phyloP scores from a whole-genome alignment of 139 green algal genomes.

The Haematococcus sp. region DNA sequence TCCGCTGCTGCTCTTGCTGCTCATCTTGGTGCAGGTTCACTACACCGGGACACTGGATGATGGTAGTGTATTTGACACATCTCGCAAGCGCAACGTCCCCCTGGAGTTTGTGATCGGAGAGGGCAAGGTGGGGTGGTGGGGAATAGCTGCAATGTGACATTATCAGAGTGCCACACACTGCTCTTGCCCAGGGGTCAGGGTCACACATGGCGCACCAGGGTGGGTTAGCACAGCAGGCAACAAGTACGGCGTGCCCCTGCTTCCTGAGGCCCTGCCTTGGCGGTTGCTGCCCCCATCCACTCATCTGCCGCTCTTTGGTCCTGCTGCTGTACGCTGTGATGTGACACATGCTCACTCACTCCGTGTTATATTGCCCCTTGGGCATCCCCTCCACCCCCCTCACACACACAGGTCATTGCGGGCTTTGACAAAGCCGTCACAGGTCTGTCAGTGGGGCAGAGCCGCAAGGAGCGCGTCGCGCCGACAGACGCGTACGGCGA shows the following conservation, averaged over 20 bases:
- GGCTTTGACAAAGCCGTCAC: conserved; percentile 69
- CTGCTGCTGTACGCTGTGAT: not conserved
- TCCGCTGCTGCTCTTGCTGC: too few species aligned
- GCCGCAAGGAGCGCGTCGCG: not conserved
- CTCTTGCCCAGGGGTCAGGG: too few species aligned
- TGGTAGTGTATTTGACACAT: conserved; percentile 61
- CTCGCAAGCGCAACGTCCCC: conserved; percentile 34
- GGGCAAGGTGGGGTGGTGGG: conserved; percentile 40
- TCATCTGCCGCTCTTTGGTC: too few species aligned
- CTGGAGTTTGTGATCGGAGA: conserved; percentile 66
- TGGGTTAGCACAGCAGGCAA: too few species aligned
- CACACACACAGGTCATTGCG: conserved; percentile 47
- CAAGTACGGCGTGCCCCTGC: too few species aligned
- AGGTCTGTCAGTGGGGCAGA: conserved; percentile 51
- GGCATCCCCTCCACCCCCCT: too few species aligned
- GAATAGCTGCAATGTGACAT: not conserved
- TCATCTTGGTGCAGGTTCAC: too few species aligned
- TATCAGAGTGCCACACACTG: not conserved
- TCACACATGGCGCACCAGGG: too few species aligned
- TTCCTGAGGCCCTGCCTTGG: too few species aligned
- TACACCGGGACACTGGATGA: conserved; percentile 67
- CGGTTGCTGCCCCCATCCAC: too few species aligned
- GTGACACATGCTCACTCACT: not conserved
- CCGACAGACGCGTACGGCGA: conserved; percentile 27
- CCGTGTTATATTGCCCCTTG: conserved; percentile 10